Evolutionary conservation across 2,329 filamentous ascomycete species (phyloP), one percentile per base, ranked within the genome.

Genomic region (Incumbomyces lentus): DNA sequence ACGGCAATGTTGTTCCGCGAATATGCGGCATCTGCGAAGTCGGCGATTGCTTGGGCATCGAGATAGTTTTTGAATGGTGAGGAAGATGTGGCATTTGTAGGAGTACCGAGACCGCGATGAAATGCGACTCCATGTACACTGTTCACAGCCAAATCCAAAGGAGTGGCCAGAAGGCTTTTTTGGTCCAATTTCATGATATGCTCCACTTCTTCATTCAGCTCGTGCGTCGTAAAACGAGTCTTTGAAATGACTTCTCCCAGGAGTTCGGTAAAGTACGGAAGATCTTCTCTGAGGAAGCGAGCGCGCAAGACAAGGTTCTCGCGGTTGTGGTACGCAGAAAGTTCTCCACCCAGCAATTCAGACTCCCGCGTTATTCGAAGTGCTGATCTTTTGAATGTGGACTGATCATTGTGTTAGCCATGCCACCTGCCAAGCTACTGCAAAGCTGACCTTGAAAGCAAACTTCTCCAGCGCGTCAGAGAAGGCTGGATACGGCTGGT

Each of bases 231-330:
- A 68, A 86, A 98, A 71, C 87, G 92, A 59, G 90, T 94, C 69
- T 86, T 74, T 52, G 83, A 81, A 61, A 92, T 76, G 60, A 95
- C 85, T 75, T 98, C 93, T 62, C 84, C 87, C 58, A 98, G 78
- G 56, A 98, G 77, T 75, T 98, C 92, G 62, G 88, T 80, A 68
- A 95, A 98, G 79, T 96, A 98, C 58, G 92, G 92, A 57, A 98
- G 81, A 66, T 98, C 89, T 65, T 92, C 82, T 65, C 87, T 82
- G 57, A 98, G 80, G 77, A 98, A 98, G 73, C 84, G 94, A 65
- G 92, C 86, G 69, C 90, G 82, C 62, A 98, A 73, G 50, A 98
- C 81, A 54, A 98, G 73, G 64, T 88, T 88, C 75, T 98, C 92
- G 64, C 90, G 84, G 60, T 87, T 89, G 72, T 95, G 88, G 69